phyloP scores from a whole-genome alignment of 305 asterid genomes.

The Fraxinus xanthoxyloides region DNA sequence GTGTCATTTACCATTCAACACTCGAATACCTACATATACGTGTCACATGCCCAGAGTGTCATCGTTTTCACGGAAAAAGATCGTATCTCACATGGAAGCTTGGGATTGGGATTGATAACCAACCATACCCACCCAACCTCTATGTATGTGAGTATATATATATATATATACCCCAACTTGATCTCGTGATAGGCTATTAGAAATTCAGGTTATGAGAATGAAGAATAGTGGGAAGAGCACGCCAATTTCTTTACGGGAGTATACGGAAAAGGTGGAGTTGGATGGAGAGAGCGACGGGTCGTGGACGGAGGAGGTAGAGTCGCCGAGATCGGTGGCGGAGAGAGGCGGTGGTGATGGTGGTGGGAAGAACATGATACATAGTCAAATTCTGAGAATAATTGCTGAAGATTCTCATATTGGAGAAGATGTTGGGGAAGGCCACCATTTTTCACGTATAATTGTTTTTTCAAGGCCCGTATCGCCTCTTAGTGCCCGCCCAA shows the following conservation, averaged over 20 bases:
- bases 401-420: conserved; percentile 58
- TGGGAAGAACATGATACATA: conserved; percentile 25
- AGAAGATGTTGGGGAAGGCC: conserved; percentile 40
- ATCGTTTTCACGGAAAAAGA: background rate
- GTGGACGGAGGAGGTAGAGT: conserved; percentile 30
- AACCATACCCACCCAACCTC: background rate
- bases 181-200: background rate
- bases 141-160: background rate
- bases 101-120: background rate
- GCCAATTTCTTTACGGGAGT: conserved; percentile 13
- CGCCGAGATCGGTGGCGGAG: conserved; percentile 26
- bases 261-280: conserved; percentile 14
- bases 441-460: conserved; percentile 19
- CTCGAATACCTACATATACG: conserved; percentile 6
- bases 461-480: conserved; percentile 39
- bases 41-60: conserved; percentile 15
- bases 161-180: background rate
- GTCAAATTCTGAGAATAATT: conserved; percentile 57
- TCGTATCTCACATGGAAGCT: conserved; percentile 9
- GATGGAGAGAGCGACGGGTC: conserved; percentile 29
- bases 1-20: conserved; percentile 5
- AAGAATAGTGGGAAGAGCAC: conserved; percentile 12
- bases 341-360: conserved; percentile 1
- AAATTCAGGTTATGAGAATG: background rate
- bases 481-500: conserved; percentile 46